Percentiles rank a stretch among this genome's conserved stretches.
These are phyloP conservation scores for Chaetomium cochliodes DNA, from an alignment of 495 filamentous ascomycete genomes.

Conservation along the genomic window DNA sequence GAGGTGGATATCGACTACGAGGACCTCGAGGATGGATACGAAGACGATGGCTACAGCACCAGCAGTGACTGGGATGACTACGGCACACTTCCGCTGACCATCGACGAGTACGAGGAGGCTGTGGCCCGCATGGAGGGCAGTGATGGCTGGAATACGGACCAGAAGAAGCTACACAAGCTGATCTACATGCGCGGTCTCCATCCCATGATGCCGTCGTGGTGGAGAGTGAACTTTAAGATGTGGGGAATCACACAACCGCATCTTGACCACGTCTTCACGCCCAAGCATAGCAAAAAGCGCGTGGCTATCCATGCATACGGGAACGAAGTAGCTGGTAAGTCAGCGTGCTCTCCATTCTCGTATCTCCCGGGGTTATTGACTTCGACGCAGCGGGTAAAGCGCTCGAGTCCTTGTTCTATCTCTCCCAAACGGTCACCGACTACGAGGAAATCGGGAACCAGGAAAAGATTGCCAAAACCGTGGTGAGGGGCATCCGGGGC, in stretches of 20 bases:
- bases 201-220: constrained; percentile 37
- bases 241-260: constrained; percentile 33
- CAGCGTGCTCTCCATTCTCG: not conserved
- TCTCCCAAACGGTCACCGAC: constrained; percentile 34
- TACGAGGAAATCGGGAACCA: constrained; percentile 29
- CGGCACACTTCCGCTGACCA: constrained; percentile 20
- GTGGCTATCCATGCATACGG: constrained; percentile 31
- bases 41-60: constrained; percentile 21
- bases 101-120: constrained; percentile 25
- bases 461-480: constrained; percentile 20
- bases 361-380: constrained; percentile 1
- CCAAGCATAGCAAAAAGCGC: constrained; percentile 28
- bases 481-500: constrained; percentile 26
- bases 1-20: not conserved
- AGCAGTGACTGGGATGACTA: constrained; percentile 36
- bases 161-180: constrained; percentile 33
- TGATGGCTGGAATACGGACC: constrained; percentile 32
- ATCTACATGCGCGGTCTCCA: constrained; percentile 35
- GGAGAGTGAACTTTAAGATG: constrained; percentile 33
- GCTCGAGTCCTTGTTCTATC: constrained; percentile 33
- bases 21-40: not conserved
- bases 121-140: constrained; percentile 27
- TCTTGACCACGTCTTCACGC: constrained; percentile 31
- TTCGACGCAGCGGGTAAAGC: constrained; percentile 31
- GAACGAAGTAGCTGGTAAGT: constrained; percentile 32